Evolutionary conservation across 306 rosid genomes (phyloP), one percentile per base, ranked within the genome.

Genomic region (Pterocarpus macrocarpus): DNA sequence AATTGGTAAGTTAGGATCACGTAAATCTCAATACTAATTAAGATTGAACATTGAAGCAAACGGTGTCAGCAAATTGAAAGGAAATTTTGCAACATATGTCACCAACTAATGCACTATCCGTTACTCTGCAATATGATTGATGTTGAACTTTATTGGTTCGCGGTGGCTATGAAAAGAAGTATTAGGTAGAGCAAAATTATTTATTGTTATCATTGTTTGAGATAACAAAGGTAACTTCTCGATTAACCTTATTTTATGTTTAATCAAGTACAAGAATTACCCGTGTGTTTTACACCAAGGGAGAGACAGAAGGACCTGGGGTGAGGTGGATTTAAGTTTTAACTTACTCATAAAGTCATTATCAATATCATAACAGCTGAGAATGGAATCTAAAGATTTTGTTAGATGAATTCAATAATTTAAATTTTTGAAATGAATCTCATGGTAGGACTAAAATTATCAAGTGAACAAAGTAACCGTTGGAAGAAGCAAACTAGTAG

Each of bases 391-490:
- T 9, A 17, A 58, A 45, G 49, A 32, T 56, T 17, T 6, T 16
- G 16, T 43, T 9, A 22, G 8, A 3, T 15, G 11, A n/a, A 32
- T 30, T 58, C 2, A 58, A 15, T 45, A 61, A 41, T 50, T 63
- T 38, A 68, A 69, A 39, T 8, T 64, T 81, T 47, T 64, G 15
- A 63, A 71, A 53, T 35, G 28, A 22, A 22, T 22, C 28, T 22
- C 28, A 22, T 22, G 28, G 28, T 22, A 22, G 28, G 28, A 59
- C 17, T 41, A 56, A 12, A 56, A 12, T 1, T 69, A 28, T 13
- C 9, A 12, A 64, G 8, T 59, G n/a, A 8, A 12, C 63, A 73
- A 80, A 87, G 87, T 86, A 80, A 84, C 83, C 79, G 90, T 89
- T 87, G 78, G 71, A 69, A 83, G 83, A 74, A 45, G 55, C 64